Percentiles rank a stretch among this genome's conserved stretches.
Conservation (phyloP, 139 green algal species). For the Desmodesmus armatus region DNA sequence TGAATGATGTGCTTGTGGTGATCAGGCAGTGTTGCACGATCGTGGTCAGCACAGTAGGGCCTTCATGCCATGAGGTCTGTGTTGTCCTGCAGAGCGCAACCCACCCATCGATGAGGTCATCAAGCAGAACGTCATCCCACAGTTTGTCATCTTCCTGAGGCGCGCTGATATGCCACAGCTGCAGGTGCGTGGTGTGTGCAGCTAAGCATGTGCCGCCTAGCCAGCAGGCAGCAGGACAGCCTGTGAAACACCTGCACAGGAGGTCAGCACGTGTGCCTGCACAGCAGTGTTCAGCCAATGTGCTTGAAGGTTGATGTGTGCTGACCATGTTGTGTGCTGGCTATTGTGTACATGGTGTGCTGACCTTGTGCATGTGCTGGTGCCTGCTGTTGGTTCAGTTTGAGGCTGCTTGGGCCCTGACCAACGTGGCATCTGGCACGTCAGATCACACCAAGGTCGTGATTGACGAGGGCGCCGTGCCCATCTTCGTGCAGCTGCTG, state of each 20-base stretch:
- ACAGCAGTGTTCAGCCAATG: neutral
- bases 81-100: conserved; percentile 86
- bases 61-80: neutral
- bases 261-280: no score
- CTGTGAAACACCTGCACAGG: no score
- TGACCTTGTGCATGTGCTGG: neutral
- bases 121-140: conserved; percentile 92
- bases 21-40: neutral
- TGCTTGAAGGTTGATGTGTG: neutral
- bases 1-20: no score
- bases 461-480: conserved; percentile 95
- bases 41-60: neutral
- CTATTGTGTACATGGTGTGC: no score
- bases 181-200: conserved; percentile 62
- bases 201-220: no score
- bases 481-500: conserved; percentile 98
- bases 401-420: conserved; percentile 95
- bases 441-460: conserved; percentile 97
- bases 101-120: conserved; percentile 99
- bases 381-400: conserved; percentile 75
- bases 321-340: neutral
- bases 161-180: conserved; percentile 86
- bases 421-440: conserved; percentile 98
- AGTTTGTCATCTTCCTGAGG: conserved; percentile 98
- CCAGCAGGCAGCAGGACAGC: no score